Percentiles rank a stretch among this genome's conserved stretches.
These are phyloP conservation scores for Pseudozyma hubeiensis DNA, from an alignment of 1,284 basidiomycete genomes.

Conservation along the genomic window DNA sequence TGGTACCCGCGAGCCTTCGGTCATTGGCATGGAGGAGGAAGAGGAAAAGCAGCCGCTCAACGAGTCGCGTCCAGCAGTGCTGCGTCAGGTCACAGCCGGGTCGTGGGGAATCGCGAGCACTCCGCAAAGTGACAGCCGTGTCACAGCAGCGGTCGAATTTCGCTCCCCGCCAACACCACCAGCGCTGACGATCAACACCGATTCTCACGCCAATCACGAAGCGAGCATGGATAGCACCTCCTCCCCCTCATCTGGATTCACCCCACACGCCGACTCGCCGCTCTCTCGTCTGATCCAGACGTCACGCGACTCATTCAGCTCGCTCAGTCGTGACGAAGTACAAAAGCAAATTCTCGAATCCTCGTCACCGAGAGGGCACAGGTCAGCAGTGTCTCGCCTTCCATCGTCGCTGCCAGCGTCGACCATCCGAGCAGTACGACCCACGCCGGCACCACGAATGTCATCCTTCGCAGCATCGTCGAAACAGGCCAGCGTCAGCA, in stretches of 20 bases:
- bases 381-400: too few species aligned
- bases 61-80: slow-evolving; percentile 9
- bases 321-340: slow-evolving; percentile 17
- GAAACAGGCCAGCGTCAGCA: slow-evolving; percentile 14
- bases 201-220: not conserved
- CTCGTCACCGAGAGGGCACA: not conserved
- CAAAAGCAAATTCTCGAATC: slow-evolving; percentile 1
- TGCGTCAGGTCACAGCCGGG: slow-evolving; percentile 36
- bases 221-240: slow-evolving; percentile 8
- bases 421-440: not conserved
- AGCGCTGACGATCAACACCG: slow-evolving; percentile 15
- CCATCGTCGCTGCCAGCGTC: too few species aligned
- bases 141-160: not conserved
- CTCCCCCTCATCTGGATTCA: slow-evolving; percentile 23
- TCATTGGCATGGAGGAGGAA: slow-evolving; percentile 15
- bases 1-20: slow-evolving; percentile 28
- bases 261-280: slow-evolving; percentile 37
- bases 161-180: slow-evolving; percentile 5
- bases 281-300: slow-evolving; percentile 36
- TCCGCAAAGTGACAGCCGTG: not conserved
- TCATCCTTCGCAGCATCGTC: slow-evolving; percentile 16
- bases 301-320: slow-evolving; percentile 36
- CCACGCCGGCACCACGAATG: slow-evolving; percentile 12
- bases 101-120: slow-evolving; percentile 26
- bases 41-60: slow-evolving; percentile 15